Conservation (phyloP, 306 rosid species). For the Casuarina glauca region DNA sequence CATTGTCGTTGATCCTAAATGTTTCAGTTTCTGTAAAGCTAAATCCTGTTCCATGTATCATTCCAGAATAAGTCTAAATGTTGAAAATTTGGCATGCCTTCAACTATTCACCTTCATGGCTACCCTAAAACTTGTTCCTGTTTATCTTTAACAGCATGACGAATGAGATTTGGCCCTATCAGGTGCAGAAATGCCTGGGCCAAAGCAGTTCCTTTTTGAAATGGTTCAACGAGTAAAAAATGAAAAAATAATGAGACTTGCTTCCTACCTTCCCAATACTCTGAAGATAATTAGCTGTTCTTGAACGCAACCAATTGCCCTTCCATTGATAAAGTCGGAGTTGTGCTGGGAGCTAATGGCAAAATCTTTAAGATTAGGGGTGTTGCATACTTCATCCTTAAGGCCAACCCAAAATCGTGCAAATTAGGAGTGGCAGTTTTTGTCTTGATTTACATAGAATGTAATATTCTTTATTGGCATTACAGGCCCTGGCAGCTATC, state of each 20-base stretch:
- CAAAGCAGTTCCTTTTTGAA: not conserved
- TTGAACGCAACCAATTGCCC: not conserved
- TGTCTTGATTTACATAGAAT: not conserved
- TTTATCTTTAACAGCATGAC: not conserved
- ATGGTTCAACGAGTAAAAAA: not conserved
- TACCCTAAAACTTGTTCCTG: not conserved
- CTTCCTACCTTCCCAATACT: not conserved
- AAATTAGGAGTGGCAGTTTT: conserved; percentile 15
- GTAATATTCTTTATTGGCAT: conserved; percentile 23
- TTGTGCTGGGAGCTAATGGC: not conserved
- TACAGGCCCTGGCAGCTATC: conserved; percentile 94
- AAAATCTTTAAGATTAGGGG: not conserved
- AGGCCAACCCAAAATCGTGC: conserved; percentile 5
- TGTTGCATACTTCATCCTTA: not conserved
- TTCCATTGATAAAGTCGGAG: not conserved
- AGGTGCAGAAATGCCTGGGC: not conserved
- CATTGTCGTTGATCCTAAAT: not conserved
- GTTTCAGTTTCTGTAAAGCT: not conserved
- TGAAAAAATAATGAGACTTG: not conserved
- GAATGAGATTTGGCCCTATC: not conserved
- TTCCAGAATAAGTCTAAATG: not conserved
- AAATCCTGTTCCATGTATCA: not conserved
- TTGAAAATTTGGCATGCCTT: not conserved
- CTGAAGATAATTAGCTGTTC: not conserved
- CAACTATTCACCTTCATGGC: not conserved